Base-by-base conservation (phyloP, 2,329 filamentous ascomycete genomes). In the Bisporella sp. region DNA sequence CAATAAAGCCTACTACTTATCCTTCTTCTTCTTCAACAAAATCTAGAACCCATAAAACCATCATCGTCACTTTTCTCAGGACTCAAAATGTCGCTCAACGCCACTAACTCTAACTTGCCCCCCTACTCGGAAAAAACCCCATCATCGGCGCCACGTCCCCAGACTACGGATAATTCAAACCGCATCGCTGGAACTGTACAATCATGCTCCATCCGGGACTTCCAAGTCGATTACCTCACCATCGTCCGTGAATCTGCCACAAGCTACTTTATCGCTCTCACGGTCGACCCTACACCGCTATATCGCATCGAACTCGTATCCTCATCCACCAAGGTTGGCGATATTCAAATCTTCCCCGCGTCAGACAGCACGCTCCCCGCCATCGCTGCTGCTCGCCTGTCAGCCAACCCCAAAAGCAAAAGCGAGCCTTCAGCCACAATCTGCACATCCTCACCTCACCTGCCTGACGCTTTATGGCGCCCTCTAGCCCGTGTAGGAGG, bases 291-390 rank as follows among this genome's bases (percentile, higher is more conserved):
- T 45, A 45, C 43, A 2, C 43, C 43, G 2, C 43, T 45, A 13
- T 45, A 45, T 45, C 43, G 43, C 43, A 45, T 45, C 43, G 43
- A 45, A 45, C 43, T 45, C 43, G 43, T 45, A 11, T 45, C 43
- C 12, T 11, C 12, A 13, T 45, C 43, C 11, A 45, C 43, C 43
- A 45, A 45, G 4, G 29, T 45, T 32, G 43, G 43, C 43, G 29
- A 45, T 33, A 45, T 45, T 29, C 43, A 45, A 45, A 45, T 45
- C 43, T 45, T 45, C 43, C 43, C 31, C 29, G 43, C 43, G 3
- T 45, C 29, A 11, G 43, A 45, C 30, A 33, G 11, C 29, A 45
- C 43, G 32, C 43, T 45, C 32, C 43, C 43, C 43, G 43, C 43
- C 29, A 4, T 45, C 43, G 43, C 43, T 45, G 43, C 43, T 29